A percentile compares a stretch with the other conserved stretches of the same genome.
These are phyloP conservation scores for Komagataella phaffii DNA, from an alignment of 805 yeast genomes.

Conservation along the genomic window DNA sequence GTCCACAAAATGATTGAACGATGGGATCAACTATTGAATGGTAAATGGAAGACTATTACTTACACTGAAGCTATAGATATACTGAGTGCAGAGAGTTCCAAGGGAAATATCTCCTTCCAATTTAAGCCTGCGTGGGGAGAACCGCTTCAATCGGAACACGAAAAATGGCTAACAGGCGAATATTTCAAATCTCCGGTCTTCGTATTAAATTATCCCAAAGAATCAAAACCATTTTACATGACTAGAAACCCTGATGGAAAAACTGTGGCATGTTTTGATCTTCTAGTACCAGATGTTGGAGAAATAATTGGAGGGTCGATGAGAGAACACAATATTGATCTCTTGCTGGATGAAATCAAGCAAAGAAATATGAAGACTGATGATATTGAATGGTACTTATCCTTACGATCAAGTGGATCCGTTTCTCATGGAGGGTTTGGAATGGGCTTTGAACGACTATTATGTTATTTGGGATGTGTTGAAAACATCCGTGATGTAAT, in stretches of 20 bases:
- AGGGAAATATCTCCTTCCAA: conserved; percentile 20
- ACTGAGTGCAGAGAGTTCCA: conserved; percentile 18
- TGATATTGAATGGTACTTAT: conserved; percentile 69
- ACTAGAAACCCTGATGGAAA: conserved; percentile 28
- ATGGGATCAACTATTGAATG: conserved; percentile 42
- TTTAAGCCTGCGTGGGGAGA: conserved; percentile 55
- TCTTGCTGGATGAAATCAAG: conserved; percentile 34
- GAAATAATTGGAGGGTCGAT: conserved; percentile 92
- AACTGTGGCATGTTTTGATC: conserved; percentile 85
- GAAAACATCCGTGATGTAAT: conserved; percentile 80
- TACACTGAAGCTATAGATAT: conserved; percentile 65
- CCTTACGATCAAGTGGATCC: conserved; percentile 61
- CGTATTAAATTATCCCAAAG: conserved; percentile 76
- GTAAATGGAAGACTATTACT: conserved; percentile 56
- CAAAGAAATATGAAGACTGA: conserved; percentile 41
- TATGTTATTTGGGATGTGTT: conserved; percentile 58
- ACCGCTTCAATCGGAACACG: conserved; percentile 72
- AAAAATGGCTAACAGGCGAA: conserved; percentile 73
- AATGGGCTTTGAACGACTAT: conserved; percentile 78
- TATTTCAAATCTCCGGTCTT: conserved; percentile 66
- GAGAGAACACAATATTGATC: conserved; percentile 56
- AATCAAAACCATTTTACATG: conserved; percentile 89
- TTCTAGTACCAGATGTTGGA: conserved; percentile 83
- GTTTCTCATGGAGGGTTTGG: conserved; percentile 98
- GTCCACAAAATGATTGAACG: conserved; percentile 26